Percentiles rank a stretch among this genome's conserved stretches.
Conservation (phyloP, 345 rosid genomes). For the Bruguiera parviflora region DNA sequence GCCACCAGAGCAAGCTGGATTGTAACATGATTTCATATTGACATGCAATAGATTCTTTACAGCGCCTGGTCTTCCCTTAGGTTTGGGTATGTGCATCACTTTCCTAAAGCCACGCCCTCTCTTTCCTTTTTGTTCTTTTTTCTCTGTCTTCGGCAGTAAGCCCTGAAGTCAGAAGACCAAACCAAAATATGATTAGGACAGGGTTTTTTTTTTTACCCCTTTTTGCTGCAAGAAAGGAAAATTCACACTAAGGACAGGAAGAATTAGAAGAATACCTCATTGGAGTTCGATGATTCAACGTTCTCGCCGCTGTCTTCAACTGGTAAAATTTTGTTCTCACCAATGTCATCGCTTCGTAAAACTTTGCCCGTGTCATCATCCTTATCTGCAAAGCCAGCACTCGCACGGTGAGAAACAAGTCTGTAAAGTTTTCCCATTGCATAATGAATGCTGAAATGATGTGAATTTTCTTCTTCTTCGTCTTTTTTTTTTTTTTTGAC, state of each 20-base stretch:
- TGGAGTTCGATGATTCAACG: neutral
- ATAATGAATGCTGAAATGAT: neutral
- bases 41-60: conserved; percentile 27
- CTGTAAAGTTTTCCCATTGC: neutral
- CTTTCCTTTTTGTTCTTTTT: conserved; percentile 12
- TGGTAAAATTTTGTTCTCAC: conserved; percentile 4
- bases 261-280: conserved; percentile 1
- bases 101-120: conserved; percentile 14
- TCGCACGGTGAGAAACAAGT: neutral
- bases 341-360: neutral
- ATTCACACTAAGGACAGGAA: neutral
- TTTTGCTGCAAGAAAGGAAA: neutral
- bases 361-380: neutral
- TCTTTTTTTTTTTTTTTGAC: neutral
- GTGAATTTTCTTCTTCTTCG: no score
- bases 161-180: conserved; percentile 7
- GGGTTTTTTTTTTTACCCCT: neutral
- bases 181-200: neutral
- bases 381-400: neutral
- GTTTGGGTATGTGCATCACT: conserved; percentile 10
- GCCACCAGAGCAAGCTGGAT: conserved; percentile 17
- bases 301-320: neutral
- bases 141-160: conserved; percentile 2
- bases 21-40: conserved; percentile 26
- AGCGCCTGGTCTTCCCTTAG: conserved; percentile 16